Percentiles rank a stretch among this genome's conserved stretches.
Conservation (phyloP, 2,329 filamentous ascomycete genomes). For the Zymoseptoria ardabiliae region DNA sequence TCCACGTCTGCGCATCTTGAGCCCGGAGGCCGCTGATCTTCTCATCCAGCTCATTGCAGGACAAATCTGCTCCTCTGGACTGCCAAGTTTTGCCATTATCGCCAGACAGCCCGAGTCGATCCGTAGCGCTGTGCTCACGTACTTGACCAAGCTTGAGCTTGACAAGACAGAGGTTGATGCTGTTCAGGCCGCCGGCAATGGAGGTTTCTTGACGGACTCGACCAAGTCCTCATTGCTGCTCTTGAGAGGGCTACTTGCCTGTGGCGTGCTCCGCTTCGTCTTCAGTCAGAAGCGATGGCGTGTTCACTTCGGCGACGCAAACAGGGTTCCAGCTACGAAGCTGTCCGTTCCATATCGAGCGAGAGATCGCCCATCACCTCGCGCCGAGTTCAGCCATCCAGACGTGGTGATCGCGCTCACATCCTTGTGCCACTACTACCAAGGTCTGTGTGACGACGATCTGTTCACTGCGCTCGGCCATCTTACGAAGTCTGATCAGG, state of each 20-base stretch:
- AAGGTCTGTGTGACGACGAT: conserved; percentile 40
- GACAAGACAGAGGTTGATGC: background rate
- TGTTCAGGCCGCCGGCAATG: background rate
- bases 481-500: conserved; percentile 21
- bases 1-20: conserved; percentile 52
- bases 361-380: conserved; percentile 56
- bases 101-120: conserved; percentile 7
- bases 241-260: conserved; percentile 55
- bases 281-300: conserved; percentile 59
- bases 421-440: conserved; percentile 60
- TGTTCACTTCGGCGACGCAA: conserved; percentile 48
- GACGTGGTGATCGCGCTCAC: conserved; percentile 61
- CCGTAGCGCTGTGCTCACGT: conserved; percentile 12
- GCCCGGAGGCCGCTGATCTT: conserved; percentile 23
- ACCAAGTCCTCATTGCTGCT: conserved; percentile 35
- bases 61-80: background rate
- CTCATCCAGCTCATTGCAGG: background rate
- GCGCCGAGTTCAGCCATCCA: conserved; percentile 62
- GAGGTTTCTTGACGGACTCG: background rate
- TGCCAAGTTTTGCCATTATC: conserved; percentile 12
- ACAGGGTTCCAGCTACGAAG: conserved; percentile 40
- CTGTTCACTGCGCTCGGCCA: conserved; percentile 37
- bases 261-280: conserved; percentile 52
- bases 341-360: conserved; percentile 62
- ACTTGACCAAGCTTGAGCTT: conserved; percentile 14